Conservation (phyloP, 495 filamentous ascomycete species). For the Recurvomyces mirabilis region DNA sequence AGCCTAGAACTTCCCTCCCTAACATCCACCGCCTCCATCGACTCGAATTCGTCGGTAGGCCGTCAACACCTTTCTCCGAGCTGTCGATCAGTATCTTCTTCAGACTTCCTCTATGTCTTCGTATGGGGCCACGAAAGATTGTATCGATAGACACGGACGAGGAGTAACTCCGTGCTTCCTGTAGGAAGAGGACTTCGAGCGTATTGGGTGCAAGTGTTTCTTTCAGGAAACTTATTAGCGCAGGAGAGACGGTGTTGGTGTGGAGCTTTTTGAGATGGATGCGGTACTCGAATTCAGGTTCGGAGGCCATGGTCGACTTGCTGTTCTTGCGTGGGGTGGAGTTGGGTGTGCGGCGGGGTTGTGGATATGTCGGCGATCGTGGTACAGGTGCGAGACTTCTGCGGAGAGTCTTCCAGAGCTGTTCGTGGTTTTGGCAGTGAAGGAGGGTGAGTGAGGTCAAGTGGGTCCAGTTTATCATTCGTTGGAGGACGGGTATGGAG, state of each 20-base stretch:
- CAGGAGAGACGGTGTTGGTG: conserved; percentile 66
- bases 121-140: conserved; percentile 65
- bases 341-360: conserved; percentile 17
- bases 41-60: conserved; percentile 27
- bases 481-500: conserved; percentile 54
- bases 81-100: conserved; percentile 72
- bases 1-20: conserved; percentile 59
- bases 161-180: conserved; percentile 51
- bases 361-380: conserved; percentile 17
- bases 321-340: conserved; percentile 15
- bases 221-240: conserved; percentile 71
- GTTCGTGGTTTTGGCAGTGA: conserved; percentile 63
- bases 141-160: conserved; percentile 55
- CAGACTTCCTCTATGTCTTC: conserved; percentile 60
- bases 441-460: conserved; percentile 75
- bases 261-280: conserved; percentile 71
- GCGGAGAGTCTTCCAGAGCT: conserved; percentile 70
- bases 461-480: conserved; percentile 67
- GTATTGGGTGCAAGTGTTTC: conserved; percentile 78
- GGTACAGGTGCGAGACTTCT: conserved; percentile 54
- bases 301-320: conserved; percentile 11
- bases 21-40: conserved; percentile 70
- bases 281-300: conserved; percentile 44
- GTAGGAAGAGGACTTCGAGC: conserved; percentile 73
- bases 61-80: conserved; percentile 37